Conservation (phyloP, 495 filamentous ascomycete species). For the Lepidopterella palustris region DNA sequence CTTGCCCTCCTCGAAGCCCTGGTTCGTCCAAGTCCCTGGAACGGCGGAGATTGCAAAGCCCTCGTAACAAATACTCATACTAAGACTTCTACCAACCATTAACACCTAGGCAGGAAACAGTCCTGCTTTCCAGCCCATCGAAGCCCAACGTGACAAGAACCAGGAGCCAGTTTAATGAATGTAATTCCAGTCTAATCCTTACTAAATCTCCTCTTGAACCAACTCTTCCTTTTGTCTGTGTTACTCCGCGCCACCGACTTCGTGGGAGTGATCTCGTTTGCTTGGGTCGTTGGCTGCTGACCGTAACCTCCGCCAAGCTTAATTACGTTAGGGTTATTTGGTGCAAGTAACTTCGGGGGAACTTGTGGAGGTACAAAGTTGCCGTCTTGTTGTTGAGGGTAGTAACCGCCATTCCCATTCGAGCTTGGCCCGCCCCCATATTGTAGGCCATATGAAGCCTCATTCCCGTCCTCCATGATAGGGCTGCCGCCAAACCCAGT, state of each 20-base stretch:
- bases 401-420: not conserved
- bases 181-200: conserved; percentile 42
- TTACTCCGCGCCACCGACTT: not conserved
- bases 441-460: conserved; percentile 8
- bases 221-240: conserved; percentile 71
- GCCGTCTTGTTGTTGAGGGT: conserved; percentile 6
- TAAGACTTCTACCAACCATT: not conserved
- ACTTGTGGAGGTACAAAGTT: conserved; percentile 13
- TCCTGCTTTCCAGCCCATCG: not conserved
- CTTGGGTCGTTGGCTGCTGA: not conserved
- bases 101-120: not conserved
- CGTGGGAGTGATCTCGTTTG: not conserved
- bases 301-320: conserved; percentile 3
- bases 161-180: not conserved
- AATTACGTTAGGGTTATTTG: conserved; percentile 7
- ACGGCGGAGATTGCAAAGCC: not conserved
- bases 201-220: conserved; percentile 79
- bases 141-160: not conserved
- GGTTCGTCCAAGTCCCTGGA: not conserved
- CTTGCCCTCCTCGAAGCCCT: not conserved
- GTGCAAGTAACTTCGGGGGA: conserved; percentile 5
- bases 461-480: conserved; percentile 36
- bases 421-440: not conserved
- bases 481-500: conserved; percentile 44
- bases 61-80: not conserved